Evolutionary conservation across 768 basidiomycete genomes (phyloP).

Genomic region (Psilocybe sp.): DNA sequence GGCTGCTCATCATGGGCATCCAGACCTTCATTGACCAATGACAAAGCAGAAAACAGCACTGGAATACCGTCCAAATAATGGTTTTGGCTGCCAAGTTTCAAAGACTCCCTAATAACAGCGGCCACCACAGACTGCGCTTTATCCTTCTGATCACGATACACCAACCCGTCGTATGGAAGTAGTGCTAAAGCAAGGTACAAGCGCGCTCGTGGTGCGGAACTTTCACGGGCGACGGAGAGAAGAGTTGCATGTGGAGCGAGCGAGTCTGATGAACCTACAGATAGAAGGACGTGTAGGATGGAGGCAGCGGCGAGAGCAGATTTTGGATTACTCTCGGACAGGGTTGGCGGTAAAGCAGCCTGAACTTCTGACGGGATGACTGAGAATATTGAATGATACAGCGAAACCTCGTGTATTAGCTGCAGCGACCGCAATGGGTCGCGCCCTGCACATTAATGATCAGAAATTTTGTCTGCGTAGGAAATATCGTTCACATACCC

Average conservation of each 20-base stretch:
- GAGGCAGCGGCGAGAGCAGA: constrained; percentile 53
- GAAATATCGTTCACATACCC: constrained; percentile 37
- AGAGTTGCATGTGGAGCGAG: constrained; percentile 47
- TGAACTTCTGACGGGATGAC: constrained; percentile 45
- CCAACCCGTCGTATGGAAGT: constrained; percentile 64
- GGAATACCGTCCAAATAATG: constrained; percentile 79
- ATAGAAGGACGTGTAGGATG: constrained; percentile 53
- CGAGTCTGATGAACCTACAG: constrained; percentile 25
- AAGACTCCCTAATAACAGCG: constrained; percentile 73
- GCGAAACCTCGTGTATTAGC: constrained; percentile 68
- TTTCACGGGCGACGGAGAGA: constrained; percentile 33
- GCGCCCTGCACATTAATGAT: constrained; percentile 44
- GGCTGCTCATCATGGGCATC: not conserved
- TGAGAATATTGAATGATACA: constrained; percentile 67
- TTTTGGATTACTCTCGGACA: constrained; percentile 27
- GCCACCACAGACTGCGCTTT: constrained; percentile 58
- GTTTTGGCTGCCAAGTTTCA: constrained; percentile 80
- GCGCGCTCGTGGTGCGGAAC: constrained; percentile 45
- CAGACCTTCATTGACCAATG: constrained; percentile 24
- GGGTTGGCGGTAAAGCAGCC: constrained; percentile 41
- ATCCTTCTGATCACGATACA: constrained; percentile 63
- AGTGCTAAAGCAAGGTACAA: constrained; percentile 79
- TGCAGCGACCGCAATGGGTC: constrained; percentile 73
- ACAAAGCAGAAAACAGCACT: constrained; percentile 54
- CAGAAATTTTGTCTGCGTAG: not conserved